Percentiles rank a stretch among this genome's conserved stretches.
These are phyloP conservation scores for Colletotrichum navitas DNA, from an alignment of 2,329 filamentous ascomycete species.

Conservation along the genomic window DNA sequence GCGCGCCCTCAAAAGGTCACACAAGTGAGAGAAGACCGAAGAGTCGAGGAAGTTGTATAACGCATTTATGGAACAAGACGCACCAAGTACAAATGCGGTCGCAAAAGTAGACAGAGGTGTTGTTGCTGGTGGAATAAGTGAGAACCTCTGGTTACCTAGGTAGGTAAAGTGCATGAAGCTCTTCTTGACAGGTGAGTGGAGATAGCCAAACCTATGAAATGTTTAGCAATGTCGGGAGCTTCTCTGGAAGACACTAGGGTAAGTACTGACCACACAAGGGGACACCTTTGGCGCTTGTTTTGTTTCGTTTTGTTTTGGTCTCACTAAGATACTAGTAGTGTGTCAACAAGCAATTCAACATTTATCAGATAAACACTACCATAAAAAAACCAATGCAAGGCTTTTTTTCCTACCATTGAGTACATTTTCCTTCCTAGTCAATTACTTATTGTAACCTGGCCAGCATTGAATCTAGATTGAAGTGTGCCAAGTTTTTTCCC, in stretches of 20 bases:
- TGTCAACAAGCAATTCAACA: too few species aligned
- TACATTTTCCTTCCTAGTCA: too few species aligned
- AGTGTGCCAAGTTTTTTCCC: too few species aligned
- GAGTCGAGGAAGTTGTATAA: not conserved
- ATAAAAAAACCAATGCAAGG: too few species aligned
- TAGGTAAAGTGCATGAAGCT: not conserved
- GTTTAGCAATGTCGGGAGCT: slow-evolving; percentile 1
- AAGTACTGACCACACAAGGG: not conserved
- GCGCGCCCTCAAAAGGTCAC: not conserved
- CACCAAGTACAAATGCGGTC: not conserved
- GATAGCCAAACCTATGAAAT: not conserved
- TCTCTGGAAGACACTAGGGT: not conserved
- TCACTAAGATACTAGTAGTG: too few species aligned
- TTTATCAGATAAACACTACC: too few species aligned
- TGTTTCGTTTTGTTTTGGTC: not conserved
- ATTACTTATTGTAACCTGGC: too few species aligned
- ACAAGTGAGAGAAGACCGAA: not conserved
- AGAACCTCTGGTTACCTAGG: not conserved
- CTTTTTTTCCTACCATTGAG: too few species aligned
- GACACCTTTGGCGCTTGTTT: not conserved
- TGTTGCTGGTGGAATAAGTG: not conserved
- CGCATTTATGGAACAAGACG: not conserved
- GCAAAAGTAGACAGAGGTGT: too few species aligned
- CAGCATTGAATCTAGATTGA: too few species aligned
- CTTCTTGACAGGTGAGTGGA: not conserved